phyloP scores from a whole-genome alignment of 2,329 filamentous ascomycete genomes.

The Xylaria sp. region DNA sequence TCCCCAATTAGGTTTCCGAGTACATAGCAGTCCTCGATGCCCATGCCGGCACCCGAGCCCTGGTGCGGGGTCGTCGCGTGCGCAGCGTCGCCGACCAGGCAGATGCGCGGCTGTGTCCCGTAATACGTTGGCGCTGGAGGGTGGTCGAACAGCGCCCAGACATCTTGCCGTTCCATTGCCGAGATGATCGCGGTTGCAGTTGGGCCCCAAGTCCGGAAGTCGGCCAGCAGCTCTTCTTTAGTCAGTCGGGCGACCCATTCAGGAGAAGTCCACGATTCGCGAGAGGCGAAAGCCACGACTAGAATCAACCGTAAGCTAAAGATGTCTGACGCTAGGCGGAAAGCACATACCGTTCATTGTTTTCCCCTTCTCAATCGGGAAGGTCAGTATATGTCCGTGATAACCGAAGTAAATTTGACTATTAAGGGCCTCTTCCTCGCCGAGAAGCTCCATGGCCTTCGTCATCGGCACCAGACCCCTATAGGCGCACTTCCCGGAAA shows the following conservation, averaged over 20 bases:
- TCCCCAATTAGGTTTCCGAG: conserved; percentile 53
- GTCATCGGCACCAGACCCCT: conserved; percentile 56
- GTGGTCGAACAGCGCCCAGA: conserved; percentile 53
- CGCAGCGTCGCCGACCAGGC: conserved; percentile 65
- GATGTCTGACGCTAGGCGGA: background rate
- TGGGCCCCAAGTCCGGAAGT: conserved; percentile 34
- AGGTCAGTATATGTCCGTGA: conserved; percentile 64
- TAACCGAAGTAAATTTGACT: conserved; percentile 48
- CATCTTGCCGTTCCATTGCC: conserved; percentile 48
- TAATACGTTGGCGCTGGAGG: conserved; percentile 50
- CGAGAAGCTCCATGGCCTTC: conserved; percentile 56
- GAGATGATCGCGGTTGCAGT: conserved; percentile 28
- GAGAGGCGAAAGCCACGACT: conserved; percentile 38
- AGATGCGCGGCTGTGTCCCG: conserved; percentile 44
- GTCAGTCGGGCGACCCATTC: conserved; percentile 36
- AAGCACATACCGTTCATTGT: conserved; percentile 37
- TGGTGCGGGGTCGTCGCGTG: conserved; percentile 67
- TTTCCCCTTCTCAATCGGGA: conserved; percentile 49
- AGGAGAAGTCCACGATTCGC: conserved; percentile 31
- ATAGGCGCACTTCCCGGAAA: conserved; percentile 51
- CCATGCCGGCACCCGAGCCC: conserved; percentile 63
- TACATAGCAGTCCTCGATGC: conserved; percentile 56
- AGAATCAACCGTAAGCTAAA: background rate
- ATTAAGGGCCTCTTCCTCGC: conserved; percentile 43
- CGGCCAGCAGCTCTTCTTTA: conserved; percentile 35